Evolutionary conservation across 305 asterid genomes (phyloP).

Genomic region (Plantago lanceolata): DNA sequence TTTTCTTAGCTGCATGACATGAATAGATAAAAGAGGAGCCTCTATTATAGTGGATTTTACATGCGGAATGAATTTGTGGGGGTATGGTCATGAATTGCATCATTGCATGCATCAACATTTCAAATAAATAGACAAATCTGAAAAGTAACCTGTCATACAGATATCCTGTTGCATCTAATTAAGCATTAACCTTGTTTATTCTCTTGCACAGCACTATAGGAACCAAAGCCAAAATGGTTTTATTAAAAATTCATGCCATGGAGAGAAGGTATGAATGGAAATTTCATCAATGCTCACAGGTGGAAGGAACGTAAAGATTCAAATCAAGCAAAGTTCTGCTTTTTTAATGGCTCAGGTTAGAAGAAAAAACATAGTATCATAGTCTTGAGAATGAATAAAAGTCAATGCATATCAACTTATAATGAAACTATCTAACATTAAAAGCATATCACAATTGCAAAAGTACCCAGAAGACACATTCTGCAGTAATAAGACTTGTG

Average conservation of each 20-base stretch:
- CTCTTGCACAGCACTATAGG: neutral
- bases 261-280: no score
- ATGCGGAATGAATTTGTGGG: neutral
- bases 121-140: neutral
- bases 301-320: no score
- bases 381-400: no score
- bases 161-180: neutral
- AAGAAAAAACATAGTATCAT: no score
- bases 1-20: neutral
- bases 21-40: neutral
- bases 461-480: neutral
- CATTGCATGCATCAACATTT: neutral
- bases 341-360: no score
- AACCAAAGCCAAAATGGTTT: neutral
- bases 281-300: no score
- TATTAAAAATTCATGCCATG: neutral
- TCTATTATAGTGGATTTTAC: neutral
- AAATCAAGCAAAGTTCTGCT: no score
- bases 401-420: no score
- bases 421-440: no score
- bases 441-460: no score
- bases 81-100: neutral
- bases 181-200: neutral
- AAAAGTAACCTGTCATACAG: neutral
- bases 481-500: neutral